These are phyloP conservation scores for Xenoacremonium recifei DNA, from an alignment of 2,329 filamentous ascomycete genomes.

Conservation along the genomic window DNA sequence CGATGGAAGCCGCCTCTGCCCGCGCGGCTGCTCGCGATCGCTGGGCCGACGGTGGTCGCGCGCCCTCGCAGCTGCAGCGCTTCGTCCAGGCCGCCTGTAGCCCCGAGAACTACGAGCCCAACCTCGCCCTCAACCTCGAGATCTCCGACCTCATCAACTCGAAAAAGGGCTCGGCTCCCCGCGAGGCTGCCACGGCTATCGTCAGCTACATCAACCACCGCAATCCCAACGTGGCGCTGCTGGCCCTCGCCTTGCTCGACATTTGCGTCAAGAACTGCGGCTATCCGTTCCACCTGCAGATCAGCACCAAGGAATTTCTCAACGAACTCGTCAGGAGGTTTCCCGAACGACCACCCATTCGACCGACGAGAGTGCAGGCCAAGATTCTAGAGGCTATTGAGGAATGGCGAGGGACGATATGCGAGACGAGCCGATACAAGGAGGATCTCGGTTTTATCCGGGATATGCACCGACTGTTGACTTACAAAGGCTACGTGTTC, in stretches of 20 bases:
- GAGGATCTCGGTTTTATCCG: conserved; percentile 94
- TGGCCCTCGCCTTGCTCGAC: conserved; percentile 89
- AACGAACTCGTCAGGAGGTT: conserved; percentile 97
- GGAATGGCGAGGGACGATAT: conserved; percentile 98
- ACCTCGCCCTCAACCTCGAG: conserved; percentile 93
- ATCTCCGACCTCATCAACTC: conserved; percentile 95
- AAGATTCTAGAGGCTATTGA: conserved; percentile 95
- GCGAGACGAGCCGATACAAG: conserved; percentile 95
- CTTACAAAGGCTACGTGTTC: conserved; percentile 96
- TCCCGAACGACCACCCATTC: conserved; percentile 86
- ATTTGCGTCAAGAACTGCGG: conserved; percentile 99
- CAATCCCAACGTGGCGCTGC: conserved; percentile 89
- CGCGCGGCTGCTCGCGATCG: conserved; percentile 94
- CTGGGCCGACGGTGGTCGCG: conserved; percentile 75
- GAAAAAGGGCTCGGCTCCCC: conserved; percentile 93
- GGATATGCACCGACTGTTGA: conserved; percentile 94
- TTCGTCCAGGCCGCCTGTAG: conserved; percentile 97
- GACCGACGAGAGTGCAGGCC: conserved; percentile 81
- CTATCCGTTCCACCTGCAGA: conserved; percentile 97
- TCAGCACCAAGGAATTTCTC: conserved; percentile 97
- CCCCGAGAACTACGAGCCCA: conserved; percentile 96
- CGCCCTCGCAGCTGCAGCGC: conserved; percentile 84
- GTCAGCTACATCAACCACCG: conserved; percentile 95
- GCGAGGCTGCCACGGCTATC: conserved; percentile 90
- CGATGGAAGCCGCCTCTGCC: conserved; percentile 92